Conservation (phyloP, 2,329 filamentous ascomycete genomes). For the Aureobasidium leucospermi region DNA sequence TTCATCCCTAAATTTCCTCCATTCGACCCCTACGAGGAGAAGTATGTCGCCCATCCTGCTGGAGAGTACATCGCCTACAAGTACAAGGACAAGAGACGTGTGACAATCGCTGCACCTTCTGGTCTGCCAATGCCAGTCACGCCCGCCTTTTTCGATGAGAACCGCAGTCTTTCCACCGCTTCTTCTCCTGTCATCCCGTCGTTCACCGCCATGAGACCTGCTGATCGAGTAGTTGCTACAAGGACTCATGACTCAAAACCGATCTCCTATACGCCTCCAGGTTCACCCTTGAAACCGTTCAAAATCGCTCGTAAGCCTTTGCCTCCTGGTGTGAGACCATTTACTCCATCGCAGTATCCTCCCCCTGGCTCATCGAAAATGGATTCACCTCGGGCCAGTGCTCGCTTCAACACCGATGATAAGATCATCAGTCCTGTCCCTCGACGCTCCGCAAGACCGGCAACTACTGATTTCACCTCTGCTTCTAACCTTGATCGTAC, state of each 20-base stretch:
- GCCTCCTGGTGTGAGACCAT: not conserved
- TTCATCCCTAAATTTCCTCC: not conserved
- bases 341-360: not conserved
- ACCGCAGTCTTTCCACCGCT: not conserved
- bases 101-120: not conserved
- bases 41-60: not conserved
- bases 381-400: not conserved
- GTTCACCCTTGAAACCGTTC: not conserved
- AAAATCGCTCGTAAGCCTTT: conserved; percentile 2
- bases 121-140: not conserved
- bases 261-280: not conserved
- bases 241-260: not conserved
- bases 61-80: not conserved
- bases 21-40: not conserved
- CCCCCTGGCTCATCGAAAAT: not conserved
- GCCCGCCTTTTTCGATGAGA: not conserved
- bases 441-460: not conserved
- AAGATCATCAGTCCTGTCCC: not conserved
- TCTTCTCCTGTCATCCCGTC: not conserved
- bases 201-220: too few species aligned
- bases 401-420: not conserved
- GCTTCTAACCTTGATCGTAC: too few species aligned
- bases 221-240: not conserved
- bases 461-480: too few species aligned
- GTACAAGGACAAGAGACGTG: not conserved